Evolutionary conservation across 345 rosid species (phyloP).

Genomic region (Ceriops decandra): DNA sequence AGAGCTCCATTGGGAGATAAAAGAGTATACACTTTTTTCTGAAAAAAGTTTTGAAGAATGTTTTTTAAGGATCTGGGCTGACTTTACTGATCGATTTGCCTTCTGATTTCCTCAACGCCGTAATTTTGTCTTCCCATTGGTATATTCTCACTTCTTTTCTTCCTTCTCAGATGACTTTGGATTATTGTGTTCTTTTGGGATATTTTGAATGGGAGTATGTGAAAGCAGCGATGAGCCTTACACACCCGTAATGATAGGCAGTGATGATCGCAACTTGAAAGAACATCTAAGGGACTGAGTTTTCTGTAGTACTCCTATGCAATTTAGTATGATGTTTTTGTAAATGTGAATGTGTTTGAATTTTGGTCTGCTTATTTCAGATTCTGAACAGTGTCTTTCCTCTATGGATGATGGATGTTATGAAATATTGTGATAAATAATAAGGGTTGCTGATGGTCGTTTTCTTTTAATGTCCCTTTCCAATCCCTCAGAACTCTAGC

Average conservation of each 20-base stretch:
- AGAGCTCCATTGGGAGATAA: conserved; percentile 80
- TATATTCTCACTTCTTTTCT: too few relatives aligned
- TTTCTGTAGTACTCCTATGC: background rate
- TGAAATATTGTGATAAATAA: background rate
- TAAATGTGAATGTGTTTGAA: background rate
- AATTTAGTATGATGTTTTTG: background rate
- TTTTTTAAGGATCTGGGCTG: too few relatives aligned
- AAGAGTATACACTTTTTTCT: conserved; percentile 38
- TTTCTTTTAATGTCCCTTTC: too few relatives aligned
- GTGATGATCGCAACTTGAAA: background rate
- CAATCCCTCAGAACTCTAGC: background rate
- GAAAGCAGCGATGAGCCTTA: background rate
- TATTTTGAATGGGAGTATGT: background rate
- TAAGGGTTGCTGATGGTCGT: background rate
- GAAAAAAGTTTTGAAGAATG: too few relatives aligned
- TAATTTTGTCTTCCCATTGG: too few relatives aligned
- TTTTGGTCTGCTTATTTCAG: background rate
- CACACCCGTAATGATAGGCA: conserved; percentile 16
- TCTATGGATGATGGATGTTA: too few relatives aligned
- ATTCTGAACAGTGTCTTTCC: too few relatives aligned
- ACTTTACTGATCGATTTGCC: too few relatives aligned
- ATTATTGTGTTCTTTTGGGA: too few relatives aligned
- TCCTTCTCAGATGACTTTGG: too few relatives aligned
- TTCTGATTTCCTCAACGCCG: too few relatives aligned
- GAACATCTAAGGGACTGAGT: conserved; percentile 17